These are phyloP conservation scores for Solanum tacnaense DNA, from an alignment of 257 asterid genomes.

Conservation along the genomic window DNA sequence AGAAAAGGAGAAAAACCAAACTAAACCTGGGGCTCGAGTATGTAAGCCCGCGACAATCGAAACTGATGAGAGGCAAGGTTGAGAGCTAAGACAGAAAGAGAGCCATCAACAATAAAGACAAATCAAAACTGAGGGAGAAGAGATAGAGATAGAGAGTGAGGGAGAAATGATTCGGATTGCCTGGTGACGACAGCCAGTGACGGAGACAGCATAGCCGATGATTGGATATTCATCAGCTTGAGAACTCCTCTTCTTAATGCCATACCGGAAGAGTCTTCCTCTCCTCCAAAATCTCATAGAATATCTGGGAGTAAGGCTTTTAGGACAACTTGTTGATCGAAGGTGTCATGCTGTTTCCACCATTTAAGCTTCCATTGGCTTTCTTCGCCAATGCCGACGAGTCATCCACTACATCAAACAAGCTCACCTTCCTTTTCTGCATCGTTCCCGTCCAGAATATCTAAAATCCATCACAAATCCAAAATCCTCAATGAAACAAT, in stretches of 20 bases:
- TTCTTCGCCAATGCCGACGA: conserved; percentile 20
- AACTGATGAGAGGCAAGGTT: background rate
- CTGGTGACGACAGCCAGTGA: background rate
- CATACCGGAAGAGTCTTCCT: conserved; percentile 81
- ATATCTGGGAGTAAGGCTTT: conserved; percentile 40
- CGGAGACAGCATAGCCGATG: background rate
- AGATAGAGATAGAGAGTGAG: background rate
- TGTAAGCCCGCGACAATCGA: background rate
- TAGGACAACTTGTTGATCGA: conserved; percentile 49
- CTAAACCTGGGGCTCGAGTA: too few relatives aligned
- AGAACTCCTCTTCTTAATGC: conserved; percentile 13
- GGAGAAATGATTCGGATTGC: background rate
- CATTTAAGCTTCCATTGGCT: conserved; percentile 29
- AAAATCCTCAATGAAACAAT: background rate
- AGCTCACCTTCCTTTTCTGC: conserved; percentile 87
- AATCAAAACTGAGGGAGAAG: background rate
- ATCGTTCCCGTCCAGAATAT: conserved; percentile 51
- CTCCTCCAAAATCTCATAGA: conserved; percentile 52
- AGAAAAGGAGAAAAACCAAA: background rate
- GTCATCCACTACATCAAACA: conserved; percentile 94
- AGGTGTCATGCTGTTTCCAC: conserved; percentile 6
- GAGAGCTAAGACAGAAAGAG: background rate
- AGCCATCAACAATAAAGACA: background rate
- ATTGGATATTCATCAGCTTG: background rate
- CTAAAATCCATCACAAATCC: background rate